Base-by-base conservation (phyloP, 768 basidiomycete genomes). In the Russula abietina region DNA sequence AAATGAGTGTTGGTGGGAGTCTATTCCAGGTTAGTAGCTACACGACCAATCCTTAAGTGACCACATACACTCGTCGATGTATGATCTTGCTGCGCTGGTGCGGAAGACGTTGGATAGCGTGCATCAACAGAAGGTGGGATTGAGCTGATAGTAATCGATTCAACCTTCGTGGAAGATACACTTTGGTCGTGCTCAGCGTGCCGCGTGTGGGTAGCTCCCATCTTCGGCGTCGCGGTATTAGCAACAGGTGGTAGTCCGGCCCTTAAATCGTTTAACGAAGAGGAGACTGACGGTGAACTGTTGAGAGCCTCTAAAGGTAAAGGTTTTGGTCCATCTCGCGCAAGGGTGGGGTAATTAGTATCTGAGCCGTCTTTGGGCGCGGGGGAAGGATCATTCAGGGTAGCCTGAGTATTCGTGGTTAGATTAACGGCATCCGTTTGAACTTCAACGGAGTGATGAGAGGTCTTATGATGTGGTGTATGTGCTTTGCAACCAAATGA, bases 141-240 rank as follows among this genome's bases (percentile, higher is more conserved):
- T 39, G 77, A 76, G 11, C 76, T 77, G 62, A 75, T 77, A 19
- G 74, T 66, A 8, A 77, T 70, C 8, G 83, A 83, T 65, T 80
- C 83, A 48, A 86, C 75, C 59, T 85, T 86, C 83, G 84, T 85
- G 0, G 83, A 83, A 53, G 83, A 83, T 51, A 83, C 73, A 71
- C 80, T 86, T 60, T 81, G 74, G 19, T 79, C 77, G 56, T 60
- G 72, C 67, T 75, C 74, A 70, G 58, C 16, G 14, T n/a, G 36
- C 49, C 19, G 54, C 32, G 32, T 32, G 17, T 19, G 52, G 4
- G 22, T n/a, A 52, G 38, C 60, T 55, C n/a, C 62, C 55, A 36
- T 24, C 53, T 51, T 50, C 36, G 32, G 41, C 49, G 30, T 30
- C 24, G 59, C 32, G 51, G 32, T 32, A 26, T 36, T 45, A 36